Conservation (phyloP, 805 yeast species). For the Scheffersomyces amazonensis region DNA sequence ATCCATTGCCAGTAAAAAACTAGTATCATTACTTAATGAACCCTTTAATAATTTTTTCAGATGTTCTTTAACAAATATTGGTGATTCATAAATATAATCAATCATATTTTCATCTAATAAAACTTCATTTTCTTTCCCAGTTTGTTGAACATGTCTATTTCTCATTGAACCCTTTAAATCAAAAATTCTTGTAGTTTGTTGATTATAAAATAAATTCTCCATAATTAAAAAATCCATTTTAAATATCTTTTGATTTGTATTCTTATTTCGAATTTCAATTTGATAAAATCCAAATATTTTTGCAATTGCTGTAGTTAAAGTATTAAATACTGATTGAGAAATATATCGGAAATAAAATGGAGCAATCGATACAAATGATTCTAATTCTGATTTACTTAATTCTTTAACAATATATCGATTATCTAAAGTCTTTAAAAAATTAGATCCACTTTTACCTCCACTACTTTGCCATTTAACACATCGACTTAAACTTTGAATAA, state of each 20-base stretch:
- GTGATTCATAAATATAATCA: constrained; percentile 94
- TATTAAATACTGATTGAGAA: constrained; percentile 93
- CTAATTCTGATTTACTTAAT: constrained; percentile 81
- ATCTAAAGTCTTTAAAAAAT: constrained; percentile 88
- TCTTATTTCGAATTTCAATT: constrained; percentile 66
- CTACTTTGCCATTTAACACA: constrained; percentile 94
- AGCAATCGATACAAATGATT: constrained; percentile 91
- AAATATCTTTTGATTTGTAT: constrained; percentile 69
- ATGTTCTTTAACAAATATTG: constrained; percentile 89
- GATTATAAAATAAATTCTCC: constrained; percentile 91
- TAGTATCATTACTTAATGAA: constrained; percentile 91
- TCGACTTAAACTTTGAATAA: constrained; percentile 84
- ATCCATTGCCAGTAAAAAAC: constrained; percentile 92
- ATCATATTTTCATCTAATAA: constrained; percentile 96
- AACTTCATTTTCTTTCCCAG: constrained; percentile 94
- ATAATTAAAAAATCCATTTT: constrained; percentile 89
- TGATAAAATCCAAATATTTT: constrained; percentile 96
- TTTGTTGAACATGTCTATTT: constrained; percentile 93
- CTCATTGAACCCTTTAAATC: constrained; percentile 98
- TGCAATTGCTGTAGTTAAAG: constrained; percentile 89
- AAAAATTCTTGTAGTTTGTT: constrained; percentile 79
- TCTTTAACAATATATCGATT: constrained; percentile 88
- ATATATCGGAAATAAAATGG: constrained; percentile 95
- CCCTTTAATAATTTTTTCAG: constrained; percentile 83
- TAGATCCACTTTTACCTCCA: constrained; percentile 97